Conservation (phyloP, 805 yeast genomes). For the Metschnikowia drakensbergensis region DNA sequence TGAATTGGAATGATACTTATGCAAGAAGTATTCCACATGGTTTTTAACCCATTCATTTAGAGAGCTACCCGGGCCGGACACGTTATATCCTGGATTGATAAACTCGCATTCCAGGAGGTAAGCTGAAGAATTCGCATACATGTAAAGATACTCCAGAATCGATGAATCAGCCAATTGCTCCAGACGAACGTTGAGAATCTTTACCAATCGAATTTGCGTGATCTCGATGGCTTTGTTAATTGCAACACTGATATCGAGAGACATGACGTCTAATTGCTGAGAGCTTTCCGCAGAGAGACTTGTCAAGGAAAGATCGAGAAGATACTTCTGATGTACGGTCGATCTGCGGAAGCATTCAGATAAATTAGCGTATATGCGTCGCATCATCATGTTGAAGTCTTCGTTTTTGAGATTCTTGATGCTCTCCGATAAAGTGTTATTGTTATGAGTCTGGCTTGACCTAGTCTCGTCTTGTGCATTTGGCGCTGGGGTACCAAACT, state of each 20-base stretch:
- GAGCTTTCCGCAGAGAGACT: constrained; percentile 24
- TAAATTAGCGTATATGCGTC: constrained; percentile 54
- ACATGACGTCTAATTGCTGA: constrained; percentile 42
- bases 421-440: constrained; percentile 28
- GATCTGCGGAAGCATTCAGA: constrained; percentile 73
- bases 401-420: constrained; percentile 65
- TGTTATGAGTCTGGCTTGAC: constrained; percentile 4
- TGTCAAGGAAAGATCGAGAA: constrained; percentile 63
- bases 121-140: constrained; percentile 61
- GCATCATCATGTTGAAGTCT: constrained; percentile 72
- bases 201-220: constrained; percentile 72
- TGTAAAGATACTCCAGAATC: constrained; percentile 58
- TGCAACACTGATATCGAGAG: constrained; percentile 62
- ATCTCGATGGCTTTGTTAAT: constrained; percentile 66
- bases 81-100: constrained; percentile 63
- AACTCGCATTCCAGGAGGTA: constrained; percentile 83
- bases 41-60: constrained; percentile 63
- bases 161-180: constrained; percentile 60
- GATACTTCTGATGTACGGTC: constrained; percentile 71
- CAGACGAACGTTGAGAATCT: constrained; percentile 71
- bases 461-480: constrained; percentile 8
- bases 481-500: constrained; percentile 1
- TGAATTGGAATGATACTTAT: constrained; percentile 50
- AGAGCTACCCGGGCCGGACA: constrained; percentile 45
- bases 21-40: constrained; percentile 60